These are phyloP conservation scores for Salicornia ramosissima DNA, from an alignment of 148 eudicot species.

Conservation along the genomic window DNA sequence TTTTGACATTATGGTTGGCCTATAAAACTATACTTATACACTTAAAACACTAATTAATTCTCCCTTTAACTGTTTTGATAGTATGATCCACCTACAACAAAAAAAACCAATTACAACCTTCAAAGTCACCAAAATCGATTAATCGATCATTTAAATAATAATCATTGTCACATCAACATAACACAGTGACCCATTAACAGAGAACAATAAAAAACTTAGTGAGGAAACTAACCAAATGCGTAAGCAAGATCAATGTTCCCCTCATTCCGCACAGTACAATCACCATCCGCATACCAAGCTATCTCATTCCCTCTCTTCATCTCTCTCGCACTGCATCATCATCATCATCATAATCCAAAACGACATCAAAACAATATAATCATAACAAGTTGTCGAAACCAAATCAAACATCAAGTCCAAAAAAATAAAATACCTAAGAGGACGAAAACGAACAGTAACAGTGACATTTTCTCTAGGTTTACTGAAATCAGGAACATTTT, in stretches of 20 bases:
- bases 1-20: no score
- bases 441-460: slow-evolving; percentile 31
- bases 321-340: slow-evolving; percentile 20
- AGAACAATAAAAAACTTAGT: background rate
- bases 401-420: background rate
- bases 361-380: background rate
- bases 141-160: no score
- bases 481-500: slow-evolving; percentile 8
- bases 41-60: no score
- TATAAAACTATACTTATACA: no score
- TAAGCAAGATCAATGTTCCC: slow-evolving; percentile 18
- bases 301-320: slow-evolving; percentile 28
- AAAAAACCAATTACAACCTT: no score
- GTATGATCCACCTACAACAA: no score
- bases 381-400: background rate
- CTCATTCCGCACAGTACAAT: slow-evolving; percentile 22
- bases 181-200: background rate
- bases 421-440: slow-evolving; percentile 18
- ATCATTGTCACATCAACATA: background rate
- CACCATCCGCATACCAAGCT: slow-evolving; percentile 31
- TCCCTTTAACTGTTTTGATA: no score
- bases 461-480: slow-evolving; percentile 26
- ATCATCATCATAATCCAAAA: background rate
- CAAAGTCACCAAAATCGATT: no score
- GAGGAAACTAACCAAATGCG: slow-evolving; percentile 22